Evolutionary conservation across 352 stramenopile species (phyloP).

Genomic region (Phytophthora nicotianae): DNA sequence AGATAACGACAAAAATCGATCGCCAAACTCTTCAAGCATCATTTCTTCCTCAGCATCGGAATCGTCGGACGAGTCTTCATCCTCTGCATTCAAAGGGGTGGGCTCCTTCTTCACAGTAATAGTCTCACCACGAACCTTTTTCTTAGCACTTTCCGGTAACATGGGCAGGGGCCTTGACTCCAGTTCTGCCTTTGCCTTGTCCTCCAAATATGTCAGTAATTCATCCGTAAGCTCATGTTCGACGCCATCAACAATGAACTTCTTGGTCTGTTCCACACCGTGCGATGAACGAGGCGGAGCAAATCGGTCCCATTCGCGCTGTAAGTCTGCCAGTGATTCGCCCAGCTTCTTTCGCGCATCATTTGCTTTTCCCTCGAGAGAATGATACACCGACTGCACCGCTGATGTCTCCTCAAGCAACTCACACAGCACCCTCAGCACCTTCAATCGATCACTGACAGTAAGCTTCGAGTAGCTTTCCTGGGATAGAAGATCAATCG

Average conservation of each 20-base stretch:
- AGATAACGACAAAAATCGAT: conserved; percentile 40
- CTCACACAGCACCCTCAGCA: conserved; percentile 72
- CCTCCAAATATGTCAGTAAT: conserved; percentile 67
- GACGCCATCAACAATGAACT: conserved; percentile 77
- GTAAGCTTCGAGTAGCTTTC: conserved; percentile 70
- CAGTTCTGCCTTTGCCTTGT: conserved; percentile 65
- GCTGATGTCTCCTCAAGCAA: conserved; percentile 55
- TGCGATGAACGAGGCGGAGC: conserved; percentile 45
- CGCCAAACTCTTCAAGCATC: conserved; percentile 63
- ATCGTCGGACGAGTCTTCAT: conserved; percentile 40
- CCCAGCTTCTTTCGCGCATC: conserved; percentile 57
- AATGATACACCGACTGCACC: conserved; percentile 69
- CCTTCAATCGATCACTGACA: conserved; percentile 55
- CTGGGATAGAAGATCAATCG: conserved; percentile 69
- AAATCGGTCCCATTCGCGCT: conserved; percentile 68
- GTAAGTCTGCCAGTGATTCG: conserved; percentile 63
- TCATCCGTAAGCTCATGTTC: conserved; percentile 77
- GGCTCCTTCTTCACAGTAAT: conserved; percentile 11
- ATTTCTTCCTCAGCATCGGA: conserved; percentile 52
- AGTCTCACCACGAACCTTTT: conserved; percentile 29
- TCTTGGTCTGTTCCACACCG: conserved; percentile 60
- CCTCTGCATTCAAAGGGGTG: conserved; percentile 11
- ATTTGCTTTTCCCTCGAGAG: conserved; percentile 68
- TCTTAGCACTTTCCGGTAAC: conserved; percentile 45
- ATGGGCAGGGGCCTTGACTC: conserved; percentile 53